A percentile compares a stretch with the other conserved stretches of the same genome.
Evolutionary conservation across 257 asterid species (phyloP).

Genomic region (Pogostemon cablin): DNA sequence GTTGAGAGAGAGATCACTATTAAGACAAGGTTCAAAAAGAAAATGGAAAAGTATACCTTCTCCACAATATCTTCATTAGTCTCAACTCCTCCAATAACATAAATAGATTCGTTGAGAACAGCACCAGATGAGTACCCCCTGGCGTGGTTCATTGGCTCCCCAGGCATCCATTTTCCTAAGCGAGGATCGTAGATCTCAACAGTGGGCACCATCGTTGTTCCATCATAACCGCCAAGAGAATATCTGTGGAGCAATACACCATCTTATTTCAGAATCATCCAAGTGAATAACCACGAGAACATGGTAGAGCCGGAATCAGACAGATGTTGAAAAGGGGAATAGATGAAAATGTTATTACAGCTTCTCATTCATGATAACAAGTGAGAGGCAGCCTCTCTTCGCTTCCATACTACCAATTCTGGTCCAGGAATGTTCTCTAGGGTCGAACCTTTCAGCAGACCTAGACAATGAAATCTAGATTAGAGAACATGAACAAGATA

Average conservation of each 20-base stretch:
- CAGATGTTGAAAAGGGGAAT: background rate
- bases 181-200: conserved; percentile 84
- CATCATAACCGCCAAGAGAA: conserved; percentile 78
- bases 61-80: conserved; percentile 44
- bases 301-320: too few relatives aligned
- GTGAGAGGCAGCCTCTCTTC: conserved; percentile 67
- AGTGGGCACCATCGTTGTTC: conserved; percentile 50
- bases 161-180: conserved; percentile 57
- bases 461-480: conserved; percentile 41
- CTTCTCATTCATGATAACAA: conserved; percentile 68
- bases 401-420: conserved; percentile 59
- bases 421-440: conserved; percentile 83
- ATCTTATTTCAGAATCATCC: conserved; percentile 11
- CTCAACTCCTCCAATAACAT: conserved; percentile 67
- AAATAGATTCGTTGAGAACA: conserved; percentile 56
- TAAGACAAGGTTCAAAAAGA: too few relatives aligned
- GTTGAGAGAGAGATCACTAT: background rate
- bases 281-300: background rate
- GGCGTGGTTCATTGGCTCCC: conserved; percentile 59
- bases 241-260: conserved; percentile 48
- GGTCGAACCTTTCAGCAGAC: conserved; percentile 89
- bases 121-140: conserved; percentile 71
- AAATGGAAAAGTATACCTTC: conserved; percentile 39
- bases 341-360: conserved; percentile 41
- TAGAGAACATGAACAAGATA: conserved; percentile 12